phyloP scores from a whole-genome alignment of 176 grass and related monocot species.

The Luzula sylvatica region DNA sequence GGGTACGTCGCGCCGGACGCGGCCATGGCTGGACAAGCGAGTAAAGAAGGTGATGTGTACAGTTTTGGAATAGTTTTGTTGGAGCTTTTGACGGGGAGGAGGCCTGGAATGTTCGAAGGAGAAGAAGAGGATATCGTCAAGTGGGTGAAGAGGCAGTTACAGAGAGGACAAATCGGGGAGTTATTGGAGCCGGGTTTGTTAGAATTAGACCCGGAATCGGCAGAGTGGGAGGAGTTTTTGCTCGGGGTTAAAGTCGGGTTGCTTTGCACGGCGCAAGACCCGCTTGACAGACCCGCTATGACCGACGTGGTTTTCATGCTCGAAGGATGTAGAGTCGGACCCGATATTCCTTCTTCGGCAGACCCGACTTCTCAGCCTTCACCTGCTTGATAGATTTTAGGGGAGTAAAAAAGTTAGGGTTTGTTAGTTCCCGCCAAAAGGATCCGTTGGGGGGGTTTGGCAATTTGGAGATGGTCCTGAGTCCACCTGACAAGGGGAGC shows the following conservation, averaged over 20 bases:
- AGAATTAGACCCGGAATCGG: slow-evolving; percentile 89
- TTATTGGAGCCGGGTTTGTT: slow-evolving; percentile 84
- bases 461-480: slow-evolving; percentile 3
- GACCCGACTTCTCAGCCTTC: slow-evolving; percentile 88
- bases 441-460: slow-evolving; percentile 17
- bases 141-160: slow-evolving; percentile 96
- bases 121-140: slow-evolving; percentile 98
- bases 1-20: slow-evolving; percentile 91
- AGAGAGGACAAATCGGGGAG: slow-evolving; percentile 74
- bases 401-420: too few species aligned
- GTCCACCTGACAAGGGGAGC: background rate
- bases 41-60: slow-evolving; percentile 84
- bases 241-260: slow-evolving; percentile 91
- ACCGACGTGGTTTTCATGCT: slow-evolving; percentile 99
- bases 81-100: slow-evolving; percentile 77
- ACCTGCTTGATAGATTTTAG: slow-evolving; percentile 34
- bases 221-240: slow-evolving; percentile 98
- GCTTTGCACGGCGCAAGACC: slow-evolving; percentile 82
- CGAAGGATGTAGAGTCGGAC: slow-evolving; percentile 91
- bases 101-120: slow-evolving; percentile 87
- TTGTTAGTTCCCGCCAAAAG: slow-evolving; percentile 21
- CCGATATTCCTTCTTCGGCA: slow-evolving; percentile 85
- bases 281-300: slow-evolving; percentile 76
- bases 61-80: slow-evolving; percentile 94
- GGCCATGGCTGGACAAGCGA: slow-evolving; percentile 58